Evolutionary conservation across 495 filamentous ascomycete species (phyloP).

Genomic region (Neurospora sp.): DNA sequence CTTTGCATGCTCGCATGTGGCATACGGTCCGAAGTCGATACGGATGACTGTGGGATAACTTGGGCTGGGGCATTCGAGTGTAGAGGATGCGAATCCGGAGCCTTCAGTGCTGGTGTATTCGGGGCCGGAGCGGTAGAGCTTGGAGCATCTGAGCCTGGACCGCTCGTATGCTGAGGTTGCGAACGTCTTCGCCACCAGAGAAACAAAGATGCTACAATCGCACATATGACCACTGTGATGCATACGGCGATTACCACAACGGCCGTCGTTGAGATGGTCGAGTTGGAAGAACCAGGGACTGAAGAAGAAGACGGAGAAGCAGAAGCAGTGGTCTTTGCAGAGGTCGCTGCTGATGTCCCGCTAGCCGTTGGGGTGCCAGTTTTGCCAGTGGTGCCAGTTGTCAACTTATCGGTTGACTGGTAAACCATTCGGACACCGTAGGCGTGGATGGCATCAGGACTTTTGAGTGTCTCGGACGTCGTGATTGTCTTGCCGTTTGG

Average conservation of each 20-base stretch:
- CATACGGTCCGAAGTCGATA: background rate
- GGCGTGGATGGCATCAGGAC: conserved; percentile 10
- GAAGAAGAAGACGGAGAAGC: background rate
- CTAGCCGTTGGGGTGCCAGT: background rate
- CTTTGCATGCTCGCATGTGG: background rate
- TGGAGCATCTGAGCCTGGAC: background rate
- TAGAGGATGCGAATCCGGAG: background rate
- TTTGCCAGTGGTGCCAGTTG: background rate
- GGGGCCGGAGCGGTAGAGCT: background rate
- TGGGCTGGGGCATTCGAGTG: background rate
- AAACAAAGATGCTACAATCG: background rate
- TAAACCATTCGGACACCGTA: conserved; percentile 19
- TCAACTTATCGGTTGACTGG: conserved; percentile 9
- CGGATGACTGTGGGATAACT: background rate
- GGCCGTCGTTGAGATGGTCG: background rate
- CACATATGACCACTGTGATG: background rate
- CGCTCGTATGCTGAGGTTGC: background rate
- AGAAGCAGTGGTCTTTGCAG: background rate
- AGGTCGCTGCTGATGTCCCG: background rate
- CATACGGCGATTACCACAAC: background rate
- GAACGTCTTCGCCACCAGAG: background rate
- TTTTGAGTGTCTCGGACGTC: background rate
- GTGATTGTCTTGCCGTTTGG: conserved; percentile 4
- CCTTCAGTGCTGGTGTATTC: background rate
- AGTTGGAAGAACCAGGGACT: background rate